Evolutionary conservation across 331 rosid species (phyloP), one percentile per base, ranked within the genome.

Genomic region (Pyrus hybrid): DNA sequence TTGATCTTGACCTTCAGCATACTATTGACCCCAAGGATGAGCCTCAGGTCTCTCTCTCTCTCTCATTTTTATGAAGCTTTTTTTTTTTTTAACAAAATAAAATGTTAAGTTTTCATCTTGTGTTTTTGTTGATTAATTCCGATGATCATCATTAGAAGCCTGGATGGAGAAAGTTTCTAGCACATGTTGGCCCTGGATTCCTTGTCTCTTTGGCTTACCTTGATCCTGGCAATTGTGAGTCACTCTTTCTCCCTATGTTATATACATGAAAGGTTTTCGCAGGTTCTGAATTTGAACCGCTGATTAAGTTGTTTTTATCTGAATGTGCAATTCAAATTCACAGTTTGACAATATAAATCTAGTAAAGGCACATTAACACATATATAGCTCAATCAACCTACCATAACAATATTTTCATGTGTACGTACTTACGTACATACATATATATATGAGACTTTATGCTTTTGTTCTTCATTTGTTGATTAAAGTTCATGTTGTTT

Each of bases 141-240:
- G 10, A 16, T 32, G 41, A 23, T 23, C 13, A 16, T 17, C 13
- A 63, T 67, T n/a, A 91, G 91, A 84, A 82, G 70, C 83, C 87
- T 18, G 88, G 92, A 54, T 93, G 97, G 98, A 88, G 74, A 67
- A 91, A 87, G 80, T 93, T 91, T 35, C 67, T 91, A 57, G 25
- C 85, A 6, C 47, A 73, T 69, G 88, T 93, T 0, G 98, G 98
- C n/a, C 98, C 96, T 54, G 98, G 98, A 18, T 93, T 93, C 66
- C 93, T 93, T 4, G 97, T 93, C 76, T 93, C 97, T 49, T 70
- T 93, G 84, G 98, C 98, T 67, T 93, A 93, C 82, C 89, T 93
- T 76, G 98, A 93, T 73, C 98, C 98, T 7, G 97, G 98, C 75
- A 93, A 88, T 68, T 74, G 97, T 84, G 73, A 23, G 75, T 79